phyloP scores from a whole-genome alignment of 2,329 filamentous ascomycete genomes.

The Hymenoscyphus albidus region DNA sequence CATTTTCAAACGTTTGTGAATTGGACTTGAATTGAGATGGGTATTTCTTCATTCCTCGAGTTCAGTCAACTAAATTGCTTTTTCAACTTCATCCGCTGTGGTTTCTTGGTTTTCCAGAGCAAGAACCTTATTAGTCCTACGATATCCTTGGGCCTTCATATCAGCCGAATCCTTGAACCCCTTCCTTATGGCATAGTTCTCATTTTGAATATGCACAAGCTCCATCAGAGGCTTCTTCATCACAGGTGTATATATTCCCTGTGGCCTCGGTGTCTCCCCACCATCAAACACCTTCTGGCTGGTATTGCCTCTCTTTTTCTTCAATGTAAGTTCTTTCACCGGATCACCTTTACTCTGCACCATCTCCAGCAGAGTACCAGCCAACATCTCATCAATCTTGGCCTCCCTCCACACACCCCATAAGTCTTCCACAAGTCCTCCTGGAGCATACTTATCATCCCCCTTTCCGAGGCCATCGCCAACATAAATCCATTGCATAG shows the following conservation, averaged over 20 bases:
- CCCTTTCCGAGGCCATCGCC: slow-evolving; percentile 59
- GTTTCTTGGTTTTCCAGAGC: neutral
- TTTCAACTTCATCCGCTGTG: neutral
- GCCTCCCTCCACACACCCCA: slow-evolving; percentile 80
- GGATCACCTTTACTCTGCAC: slow-evolving; percentile 42
- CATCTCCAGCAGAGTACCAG: slow-evolving; percentile 67
- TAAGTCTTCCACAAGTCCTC: slow-evolving; percentile 66
- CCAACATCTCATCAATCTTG: slow-evolving; percentile 88
- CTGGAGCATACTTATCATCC: slow-evolving; percentile 58
- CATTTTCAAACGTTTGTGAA: no score
- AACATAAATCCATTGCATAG: slow-evolving; percentile 73
- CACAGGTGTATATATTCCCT: slow-evolving; percentile 53
- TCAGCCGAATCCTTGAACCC: slow-evolving; percentile 53
- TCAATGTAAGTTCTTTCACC: slow-evolving; percentile 30
- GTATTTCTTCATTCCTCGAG: slow-evolving; percentile 4
- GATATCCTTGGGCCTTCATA: slow-evolving; percentile 34
- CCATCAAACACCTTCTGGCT: slow-evolving; percentile 50
- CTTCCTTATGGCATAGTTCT: slow-evolving; percentile 58
- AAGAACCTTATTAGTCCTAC: slow-evolving; percentile 22
- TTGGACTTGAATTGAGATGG: slow-evolving; percentile 7
- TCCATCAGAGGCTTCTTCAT: slow-evolving; percentile 48
- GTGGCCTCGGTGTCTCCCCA: slow-evolving; percentile 47
- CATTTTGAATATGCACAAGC: slow-evolving; percentile 53
- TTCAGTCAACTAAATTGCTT: neutral
- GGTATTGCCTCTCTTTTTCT: slow-evolving; percentile 32